Conservation (phyloP, 495 filamentous ascomycete species). For the Lophiotrema nucula region DNA sequence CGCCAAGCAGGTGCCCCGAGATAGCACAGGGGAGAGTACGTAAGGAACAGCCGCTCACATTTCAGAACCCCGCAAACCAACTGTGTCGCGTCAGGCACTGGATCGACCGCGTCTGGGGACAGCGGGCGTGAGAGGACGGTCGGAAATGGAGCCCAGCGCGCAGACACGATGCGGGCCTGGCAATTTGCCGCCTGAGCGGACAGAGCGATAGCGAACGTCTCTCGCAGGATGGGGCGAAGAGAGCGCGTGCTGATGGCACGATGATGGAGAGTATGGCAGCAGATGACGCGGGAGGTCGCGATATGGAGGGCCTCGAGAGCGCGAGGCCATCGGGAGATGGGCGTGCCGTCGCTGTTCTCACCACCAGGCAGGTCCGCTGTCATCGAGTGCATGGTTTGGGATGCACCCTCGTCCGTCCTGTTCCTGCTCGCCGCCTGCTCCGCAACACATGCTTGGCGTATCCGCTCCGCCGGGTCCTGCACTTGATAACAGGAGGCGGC, state of each 20-base stretch:
- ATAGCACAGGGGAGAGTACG: background rate
- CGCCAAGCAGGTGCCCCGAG: background rate
- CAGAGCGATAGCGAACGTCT: background rate
- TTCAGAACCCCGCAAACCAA: slow-evolving; percentile 8
- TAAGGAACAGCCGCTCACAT: background rate
- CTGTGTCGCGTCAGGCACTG: background rate
- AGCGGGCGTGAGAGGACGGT: background rate
- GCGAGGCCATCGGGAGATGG: slow-evolving; percentile 5
- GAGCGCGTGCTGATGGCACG: too few relatives aligned
- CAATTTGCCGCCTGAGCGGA: background rate
- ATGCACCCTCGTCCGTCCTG: slow-evolving; percentile 9
- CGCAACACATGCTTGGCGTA: slow-evolving; percentile 19
- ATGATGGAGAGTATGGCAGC: too few relatives aligned
- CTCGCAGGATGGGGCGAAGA: background rate
- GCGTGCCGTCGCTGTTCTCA: too few relatives aligned
- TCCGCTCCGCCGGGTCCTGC: slow-evolving; percentile 21
- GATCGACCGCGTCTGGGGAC: background rate
- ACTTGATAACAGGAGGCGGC: slow-evolving; percentile 15
- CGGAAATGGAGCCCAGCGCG: background rate
- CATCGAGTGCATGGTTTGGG: background rate
- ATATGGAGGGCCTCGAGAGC: too few relatives aligned
- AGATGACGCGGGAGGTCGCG: too few relatives aligned
- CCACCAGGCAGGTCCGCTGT: too few relatives aligned
- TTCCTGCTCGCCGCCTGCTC: slow-evolving; percentile 17
- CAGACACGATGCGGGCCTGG: background rate